Base-by-base conservation (phyloP, 1,284 basidiomycete genomes). In the Pterulicium gracile region DNA sequence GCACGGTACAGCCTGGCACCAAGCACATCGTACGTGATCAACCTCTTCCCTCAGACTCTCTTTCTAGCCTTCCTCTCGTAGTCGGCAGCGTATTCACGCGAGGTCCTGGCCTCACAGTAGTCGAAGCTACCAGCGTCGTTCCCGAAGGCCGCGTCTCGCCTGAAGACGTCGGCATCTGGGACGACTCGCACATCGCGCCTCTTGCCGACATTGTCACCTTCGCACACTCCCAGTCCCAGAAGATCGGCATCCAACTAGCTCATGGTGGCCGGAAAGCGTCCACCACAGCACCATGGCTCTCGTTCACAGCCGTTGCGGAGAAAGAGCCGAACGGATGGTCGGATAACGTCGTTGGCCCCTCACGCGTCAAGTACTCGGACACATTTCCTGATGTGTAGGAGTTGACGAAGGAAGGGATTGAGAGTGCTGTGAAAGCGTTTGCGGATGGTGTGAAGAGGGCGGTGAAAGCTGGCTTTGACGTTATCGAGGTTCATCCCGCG, bases 241-340 rank as follows among this genome's bases (percentile, higher is more conserved):
- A 75, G 51, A 77, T 91, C 17, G 89, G 79, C 4, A 76, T 94
- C 44, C 90, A 94, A 61, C 72, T 94, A 12, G 79, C 77, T 0
- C 89, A 92, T 56, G 86, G 84, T 0, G 88, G 88, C 0, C 67
- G 88, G 20, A 91, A 91, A 62, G 79, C 79, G 0, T 75, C 73
- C 7, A 72, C 67, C 0, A 53, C 67, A 7, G 68, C 75, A 1
- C 78, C 81, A 0, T 86, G 79, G 79, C 61, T 79, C 20, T 65
- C 65, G 51, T 55, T 53, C 13, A 57, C 61, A 32, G 43, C 57
- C 4, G 58, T 57, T 10, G 71, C 72, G 3, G 55, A 63, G n/a
- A 68, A 70, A 50, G 69, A 68, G 23, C 69, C 68, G 17, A 73
- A 73, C 19, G 88, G 88, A 2, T 92, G 88, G 88, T 74, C 79